Base-by-base conservation (phyloP, 306 rosid species). In the Lagenaria siceraria region DNA sequence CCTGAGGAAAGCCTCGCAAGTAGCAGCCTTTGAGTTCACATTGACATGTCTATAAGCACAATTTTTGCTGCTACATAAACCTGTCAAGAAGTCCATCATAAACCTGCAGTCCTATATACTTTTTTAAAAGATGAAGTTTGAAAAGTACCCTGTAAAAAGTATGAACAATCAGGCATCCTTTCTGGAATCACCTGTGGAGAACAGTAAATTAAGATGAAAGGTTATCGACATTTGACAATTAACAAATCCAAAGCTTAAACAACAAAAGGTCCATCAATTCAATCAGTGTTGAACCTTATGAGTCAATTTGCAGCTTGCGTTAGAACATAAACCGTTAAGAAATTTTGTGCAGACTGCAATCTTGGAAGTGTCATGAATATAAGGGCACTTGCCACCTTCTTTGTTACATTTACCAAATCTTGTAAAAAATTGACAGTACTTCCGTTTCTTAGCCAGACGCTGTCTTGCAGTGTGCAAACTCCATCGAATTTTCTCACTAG, bases 91-190 rank as follows among this genome's bases (percentile, higher is more conserved):
- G 82, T 21, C 65, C 51, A 85, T 92, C 80, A 92, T 91, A 81
- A 80, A 72, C 76, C 76, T 59, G 78, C 69, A 80, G 38, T 81
- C 55, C 80, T 46, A 78, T 69, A 56, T 68, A 64, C 69, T 80
- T 48, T 62, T 77, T 25, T 42, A 78, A 59, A 76, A 65, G 48
- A 5, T 75, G 2, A 63, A 77, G 56, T 11, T 31, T 33, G 61
- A 69, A 40, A 78, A 76, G 71, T 80, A 92, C 97, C 97, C 93
- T 89, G 99, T 88, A 90, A 80, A 83, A 83, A 95, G 88, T 83
- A 95, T 68, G 97, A 95, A 81, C 97, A 95, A 83, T 90, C 98
- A 3, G 91, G 97, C 98, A 95, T 95, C 83, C 97, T 90, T 86
- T 95, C 97, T 1, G 97, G 99, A 80, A 95, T 89, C 82, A 92